Conservation (phyloP, 768 basidiomycete genomes). For the Glaciozyma martinii region DNA sequence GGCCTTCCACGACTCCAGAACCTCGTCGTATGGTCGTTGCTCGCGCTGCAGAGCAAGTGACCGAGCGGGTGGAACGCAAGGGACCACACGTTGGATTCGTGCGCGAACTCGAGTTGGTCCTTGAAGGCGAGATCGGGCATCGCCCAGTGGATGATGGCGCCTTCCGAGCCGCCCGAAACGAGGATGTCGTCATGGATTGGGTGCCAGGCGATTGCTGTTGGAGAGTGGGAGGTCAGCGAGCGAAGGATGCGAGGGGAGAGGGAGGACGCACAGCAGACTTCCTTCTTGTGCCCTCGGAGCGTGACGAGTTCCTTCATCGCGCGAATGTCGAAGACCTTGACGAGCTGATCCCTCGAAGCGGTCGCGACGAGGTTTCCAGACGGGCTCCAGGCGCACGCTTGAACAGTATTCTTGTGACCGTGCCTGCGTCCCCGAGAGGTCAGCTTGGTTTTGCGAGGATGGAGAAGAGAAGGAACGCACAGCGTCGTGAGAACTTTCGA, state of each 20-base stretch:
- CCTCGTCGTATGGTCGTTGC: conserved; percentile 98
- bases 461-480: conserved; percentile 45
- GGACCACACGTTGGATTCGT: conserved; percentile 88
- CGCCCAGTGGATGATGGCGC: conserved; percentile 89
- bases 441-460: too few species aligned
- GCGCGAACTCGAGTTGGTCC: conserved; percentile 75
- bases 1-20: conserved; percentile 70
- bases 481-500: conserved; percentile 82
- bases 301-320: conserved; percentile 92
- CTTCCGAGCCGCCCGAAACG: conserved; percentile 88
- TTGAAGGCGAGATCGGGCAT: conserved; percentile 45
- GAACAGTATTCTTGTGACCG: conserved; percentile 93
- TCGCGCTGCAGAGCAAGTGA: conserved; percentile 82
- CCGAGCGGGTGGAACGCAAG: conserved; percentile 92
- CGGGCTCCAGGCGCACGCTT: conserved; percentile 85
- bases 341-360: conserved; percentile 86
- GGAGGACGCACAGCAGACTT: conserved; percentile 83
- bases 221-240: background rate
- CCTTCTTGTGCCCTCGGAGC: conserved; percentile 93
- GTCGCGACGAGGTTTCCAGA: conserved; percentile 90
- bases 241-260: background rate
- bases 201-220: conserved; percentile 83
- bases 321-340: conserved; percentile 93
- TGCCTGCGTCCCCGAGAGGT: conserved; percentile 49
- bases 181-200: conserved; percentile 78